These are phyloP conservation scores for Neurospora intermedia DNA, from an alignment of 495 filamentous ascomycete species.

Conservation along the genomic window DNA sequence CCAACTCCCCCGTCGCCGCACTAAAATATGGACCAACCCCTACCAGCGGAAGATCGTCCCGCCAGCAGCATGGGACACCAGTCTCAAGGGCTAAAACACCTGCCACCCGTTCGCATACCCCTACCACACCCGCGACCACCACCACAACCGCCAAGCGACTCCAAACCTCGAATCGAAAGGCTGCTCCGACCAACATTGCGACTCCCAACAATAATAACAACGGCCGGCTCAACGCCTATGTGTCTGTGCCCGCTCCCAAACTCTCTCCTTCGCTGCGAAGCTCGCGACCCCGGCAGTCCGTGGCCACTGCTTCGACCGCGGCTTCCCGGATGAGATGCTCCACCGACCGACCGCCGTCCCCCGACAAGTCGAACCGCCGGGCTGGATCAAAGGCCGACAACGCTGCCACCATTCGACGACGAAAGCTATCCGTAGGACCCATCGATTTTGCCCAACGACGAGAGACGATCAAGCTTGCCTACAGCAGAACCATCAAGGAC, in stretches of 20 bases:
- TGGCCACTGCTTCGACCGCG: constrained; percentile 59
- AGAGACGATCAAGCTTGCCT: constrained; percentile 67
- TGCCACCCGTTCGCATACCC: constrained; percentile 20
- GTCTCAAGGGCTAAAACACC: constrained; percentile 24
- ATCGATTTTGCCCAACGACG: constrained; percentile 72
- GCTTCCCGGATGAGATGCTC: constrained; percentile 49
- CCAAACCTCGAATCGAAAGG: constrained; percentile 21
- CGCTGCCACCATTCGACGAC: constrained; percentile 21
- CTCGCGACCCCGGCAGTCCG: constrained; percentile 68
- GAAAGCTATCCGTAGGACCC: constrained; percentile 47
- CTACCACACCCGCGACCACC: constrained; percentile 13
- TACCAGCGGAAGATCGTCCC: constrained; percentile 28
- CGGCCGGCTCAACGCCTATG: constrained; percentile 43
- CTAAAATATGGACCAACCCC: constrained; percentile 21
- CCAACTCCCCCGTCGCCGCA: constrained; percentile 36
- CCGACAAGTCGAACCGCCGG: constrained; percentile 28
- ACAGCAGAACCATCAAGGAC: constrained; percentile 65
- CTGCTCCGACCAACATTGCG: constrained; percentile 19
- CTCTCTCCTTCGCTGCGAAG: constrained; percentile 64
- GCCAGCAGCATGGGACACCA: constrained; percentile 17
- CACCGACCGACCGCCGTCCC: constrained; percentile 28
- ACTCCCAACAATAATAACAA: constrained; percentile 12
- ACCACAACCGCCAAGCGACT: constrained; percentile 23
- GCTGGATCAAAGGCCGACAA: constrained; percentile 22
- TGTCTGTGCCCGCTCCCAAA: constrained; percentile 38